Evolutionary conservation across 495 filamentous ascomycete genomes (phyloP), one percentile per base, ranked within the genome.

Genomic region (Lasiosphaeris hirsuta): DNA sequence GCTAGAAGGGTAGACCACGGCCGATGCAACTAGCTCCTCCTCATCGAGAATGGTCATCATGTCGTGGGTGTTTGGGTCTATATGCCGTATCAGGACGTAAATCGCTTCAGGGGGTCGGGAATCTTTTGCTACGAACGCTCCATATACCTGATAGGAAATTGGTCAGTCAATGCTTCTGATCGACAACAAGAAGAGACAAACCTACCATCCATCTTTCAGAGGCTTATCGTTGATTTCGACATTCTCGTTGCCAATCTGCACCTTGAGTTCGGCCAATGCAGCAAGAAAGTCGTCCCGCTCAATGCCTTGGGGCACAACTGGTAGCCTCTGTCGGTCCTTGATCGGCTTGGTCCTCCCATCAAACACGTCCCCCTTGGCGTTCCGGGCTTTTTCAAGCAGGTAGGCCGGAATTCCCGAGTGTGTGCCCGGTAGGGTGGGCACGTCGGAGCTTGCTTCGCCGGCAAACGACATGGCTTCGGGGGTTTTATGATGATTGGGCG

Each of bases 11-110:
- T 74, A 77, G 6, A 79, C 78, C 10, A 79, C 74, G 7, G 81
- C 79, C 17, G 74, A 78, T 2, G 73, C 72, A 9, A 84, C 73
- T 11, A 81, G 63, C 49, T 82, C 74, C 44, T 81, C 80, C 35
- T 82, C 70, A 37, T 80, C 75, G 40, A 80, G 53, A 23, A 84
- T 64, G 46, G 78, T 69, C 66, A 77, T 78, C 56, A 78, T 69
- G 63, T 83, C 81, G 65, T 85, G 81, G 2, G 78, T 80, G 52
- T 82, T 78, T 7, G 70, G 70, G 48, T 75, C 71, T 73, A 37
- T 13, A 42, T 5, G 5, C 19, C 23, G 10, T 15, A 0, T 46
- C 36, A 46, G 6, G 3, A 9, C 23, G 17, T 34, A 17, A 39
- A 7, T 13, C 37, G 8, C 56, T 50, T 11, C 30, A 9, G 5